A percentile compares a stretch with the other conserved stretches of the same genome.
Evolutionary conservation across 148 eudicot genomes (phyloP).

Genomic region (Heliamphora exappendiculata): DNA sequence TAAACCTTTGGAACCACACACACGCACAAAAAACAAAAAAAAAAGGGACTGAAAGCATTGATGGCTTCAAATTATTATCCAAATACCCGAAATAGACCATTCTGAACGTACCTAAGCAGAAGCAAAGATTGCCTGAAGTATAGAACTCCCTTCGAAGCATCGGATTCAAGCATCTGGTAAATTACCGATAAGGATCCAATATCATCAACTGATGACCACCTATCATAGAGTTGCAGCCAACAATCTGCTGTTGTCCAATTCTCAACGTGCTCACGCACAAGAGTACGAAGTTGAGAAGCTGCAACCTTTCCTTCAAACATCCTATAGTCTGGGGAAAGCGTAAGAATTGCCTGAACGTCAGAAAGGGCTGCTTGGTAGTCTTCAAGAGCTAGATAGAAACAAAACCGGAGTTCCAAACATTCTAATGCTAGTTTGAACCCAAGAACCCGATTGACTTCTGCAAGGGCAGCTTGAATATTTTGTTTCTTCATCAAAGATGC

Average conservation of each 20-base stretch:
- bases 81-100: background rate
- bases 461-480: constrained; percentile 54
- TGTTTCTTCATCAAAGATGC: constrained; percentile 60
- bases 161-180: constrained; percentile 91
- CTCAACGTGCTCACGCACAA: constrained; percentile 65
- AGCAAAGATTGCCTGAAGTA: constrained; percentile 90
- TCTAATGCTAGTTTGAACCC: constrained; percentile 87
- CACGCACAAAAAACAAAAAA: background rate
- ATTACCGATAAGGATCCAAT: constrained; percentile 91
- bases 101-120: constrained; percentile 56
- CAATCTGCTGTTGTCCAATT: constrained; percentile 90
- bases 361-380: constrained; percentile 71
- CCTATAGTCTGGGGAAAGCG: constrained; percentile 69
- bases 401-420: constrained; percentile 86
- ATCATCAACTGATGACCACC: constrained; percentile 98
- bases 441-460: constrained; percentile 74
- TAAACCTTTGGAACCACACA: background rate
- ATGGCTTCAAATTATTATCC: background rate
- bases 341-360: constrained; percentile 83
- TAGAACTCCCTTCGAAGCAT: constrained; percentile 81
- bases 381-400: constrained; percentile 69
- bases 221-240: constrained; percentile 86
- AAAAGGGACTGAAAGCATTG: background rate
- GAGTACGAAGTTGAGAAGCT: constrained; percentile 64
- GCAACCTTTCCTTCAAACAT: constrained; percentile 82